phyloP scores from a whole-genome alignment of 176 grass and related monocot genomes.

The Rhynchospora pubera region DNA sequence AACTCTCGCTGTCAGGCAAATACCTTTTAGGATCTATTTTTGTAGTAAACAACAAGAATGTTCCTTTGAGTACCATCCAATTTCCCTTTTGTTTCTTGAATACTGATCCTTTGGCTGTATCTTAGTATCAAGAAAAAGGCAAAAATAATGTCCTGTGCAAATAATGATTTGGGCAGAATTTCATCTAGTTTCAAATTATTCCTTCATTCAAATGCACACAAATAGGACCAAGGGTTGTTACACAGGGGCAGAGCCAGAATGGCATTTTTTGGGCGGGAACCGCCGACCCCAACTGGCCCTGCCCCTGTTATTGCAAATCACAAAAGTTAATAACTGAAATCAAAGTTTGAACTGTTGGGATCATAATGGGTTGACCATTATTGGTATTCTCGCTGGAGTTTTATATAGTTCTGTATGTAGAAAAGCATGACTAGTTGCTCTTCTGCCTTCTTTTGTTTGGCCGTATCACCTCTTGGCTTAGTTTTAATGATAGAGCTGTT shows the following conservation, averaged over 20 bases:
- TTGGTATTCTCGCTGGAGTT: neutral
- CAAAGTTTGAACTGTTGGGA: neutral
- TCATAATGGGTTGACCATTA: neutral
- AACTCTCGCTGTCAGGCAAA: slow-evolving; percentile 80
- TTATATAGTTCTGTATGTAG: neutral
- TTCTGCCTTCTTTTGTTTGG: neutral
- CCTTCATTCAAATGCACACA: neutral
- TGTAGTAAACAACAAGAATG: neutral
- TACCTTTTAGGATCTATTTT: neutral
- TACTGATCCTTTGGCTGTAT: neutral
- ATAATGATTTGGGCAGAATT: neutral
- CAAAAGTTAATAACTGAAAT: neutral
- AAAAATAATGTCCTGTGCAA: neutral
- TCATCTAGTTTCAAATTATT: neutral
- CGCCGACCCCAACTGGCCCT: too few relatives aligned
- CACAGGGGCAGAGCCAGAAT: too few relatives aligned
- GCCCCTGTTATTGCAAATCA: neutral
- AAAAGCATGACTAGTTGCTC: neutral
- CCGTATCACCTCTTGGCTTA: neutral
- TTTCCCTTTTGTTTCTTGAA: neutral
- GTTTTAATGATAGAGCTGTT: neutral
- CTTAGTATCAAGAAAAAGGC: neutral
- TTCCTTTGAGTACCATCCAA: neutral
- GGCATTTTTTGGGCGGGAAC: too few relatives aligned
- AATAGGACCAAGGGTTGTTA: neutral